These are phyloP conservation scores for Cyclanthera cordifolia DNA, from an alignment of 306 rosid species.

Conservation along the genomic window DNA sequence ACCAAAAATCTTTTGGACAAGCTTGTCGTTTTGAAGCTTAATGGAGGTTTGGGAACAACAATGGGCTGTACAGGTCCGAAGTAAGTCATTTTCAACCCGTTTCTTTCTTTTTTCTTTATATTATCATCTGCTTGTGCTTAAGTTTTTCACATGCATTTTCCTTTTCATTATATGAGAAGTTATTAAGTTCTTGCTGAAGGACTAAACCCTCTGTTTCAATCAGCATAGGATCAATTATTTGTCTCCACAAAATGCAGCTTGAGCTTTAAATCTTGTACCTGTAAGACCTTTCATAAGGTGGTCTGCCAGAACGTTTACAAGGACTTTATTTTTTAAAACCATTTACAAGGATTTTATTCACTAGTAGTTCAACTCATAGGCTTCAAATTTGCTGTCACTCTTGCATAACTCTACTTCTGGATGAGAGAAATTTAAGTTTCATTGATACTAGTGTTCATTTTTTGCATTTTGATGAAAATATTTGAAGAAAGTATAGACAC, in stretches of 20 bases:
- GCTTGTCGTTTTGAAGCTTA: constrained; percentile 90
- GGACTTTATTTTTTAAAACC: too few relatives aligned
- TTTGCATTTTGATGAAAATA: neutral
- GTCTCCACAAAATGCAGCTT: neutral
- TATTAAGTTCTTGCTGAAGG: neutral
- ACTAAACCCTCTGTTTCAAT: neutral
- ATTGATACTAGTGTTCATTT: neutral
- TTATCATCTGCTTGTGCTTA: neutral
- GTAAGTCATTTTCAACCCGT: constrained; percentile 29
- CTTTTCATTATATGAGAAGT: too few relatives aligned
- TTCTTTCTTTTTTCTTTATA: neutral
- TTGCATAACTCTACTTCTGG: neutral
- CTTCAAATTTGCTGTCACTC: neutral
- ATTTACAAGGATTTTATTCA: neutral
- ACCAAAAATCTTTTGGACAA: constrained; percentile 75
- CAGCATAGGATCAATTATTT: neutral
- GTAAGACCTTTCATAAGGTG: neutral
- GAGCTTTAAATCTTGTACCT: neutral
- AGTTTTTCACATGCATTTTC: neutral
- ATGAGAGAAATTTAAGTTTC: neutral
- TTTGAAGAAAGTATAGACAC: neutral
- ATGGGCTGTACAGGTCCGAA: constrained; percentile 98
- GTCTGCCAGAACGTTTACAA: neutral
- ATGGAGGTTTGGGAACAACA: constrained; percentile 93
- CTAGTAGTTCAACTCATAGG: neutral